phyloP scores from a whole-genome alignment of 108 stramenopile species.

The Cyclostephanos invisitatus region DNA sequence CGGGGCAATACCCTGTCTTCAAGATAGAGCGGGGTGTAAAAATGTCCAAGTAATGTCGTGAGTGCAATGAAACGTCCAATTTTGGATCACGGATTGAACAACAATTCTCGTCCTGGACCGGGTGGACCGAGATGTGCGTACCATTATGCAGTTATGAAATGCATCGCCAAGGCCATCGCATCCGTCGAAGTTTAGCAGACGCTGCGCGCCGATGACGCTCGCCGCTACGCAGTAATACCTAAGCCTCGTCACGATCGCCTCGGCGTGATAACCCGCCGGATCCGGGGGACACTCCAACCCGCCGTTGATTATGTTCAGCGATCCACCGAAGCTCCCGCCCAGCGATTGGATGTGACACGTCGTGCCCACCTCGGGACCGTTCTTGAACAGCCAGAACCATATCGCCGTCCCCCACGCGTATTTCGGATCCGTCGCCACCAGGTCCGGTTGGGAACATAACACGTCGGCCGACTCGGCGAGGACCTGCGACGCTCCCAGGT shows the following conservation, averaged over 20 bases:
- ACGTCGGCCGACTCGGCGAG: constrained; percentile 39
- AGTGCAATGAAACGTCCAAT: neutral
- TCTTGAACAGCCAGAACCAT: constrained; percentile 50
- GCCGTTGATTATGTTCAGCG: constrained; percentile 40
- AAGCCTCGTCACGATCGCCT: constrained; percentile 46
- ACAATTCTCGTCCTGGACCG: neutral
- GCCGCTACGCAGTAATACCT: constrained; percentile 44
- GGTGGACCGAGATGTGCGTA: neutral
- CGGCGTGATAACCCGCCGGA: constrained; percentile 35
- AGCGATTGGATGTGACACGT: constrained; percentile 44
- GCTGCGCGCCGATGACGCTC: constrained; percentile 27
- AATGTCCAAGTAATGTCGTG: neutral
- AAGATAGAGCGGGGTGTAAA: neutral
- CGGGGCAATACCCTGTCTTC: constrained; percentile 42
- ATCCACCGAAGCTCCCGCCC: constrained; percentile 36
- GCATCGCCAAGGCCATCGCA: constrained; percentile 36
- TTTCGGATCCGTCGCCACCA: constrained; percentile 47
- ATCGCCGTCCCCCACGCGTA: constrained; percentile 51
- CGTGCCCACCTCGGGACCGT: constrained; percentile 16
- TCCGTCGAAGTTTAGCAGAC: constrained; percentile 36
- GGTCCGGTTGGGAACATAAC: constrained; percentile 40
- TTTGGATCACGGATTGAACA: neutral
- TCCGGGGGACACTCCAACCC: constrained; percentile 38
- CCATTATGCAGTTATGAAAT: constrained; percentile 33
- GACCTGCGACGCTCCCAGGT: constrained; percentile 37